These are phyloP conservation scores for Wallacemonas collosoma DNA, from an alignment of 208 protist species.

Conservation along the genomic window DNA sequence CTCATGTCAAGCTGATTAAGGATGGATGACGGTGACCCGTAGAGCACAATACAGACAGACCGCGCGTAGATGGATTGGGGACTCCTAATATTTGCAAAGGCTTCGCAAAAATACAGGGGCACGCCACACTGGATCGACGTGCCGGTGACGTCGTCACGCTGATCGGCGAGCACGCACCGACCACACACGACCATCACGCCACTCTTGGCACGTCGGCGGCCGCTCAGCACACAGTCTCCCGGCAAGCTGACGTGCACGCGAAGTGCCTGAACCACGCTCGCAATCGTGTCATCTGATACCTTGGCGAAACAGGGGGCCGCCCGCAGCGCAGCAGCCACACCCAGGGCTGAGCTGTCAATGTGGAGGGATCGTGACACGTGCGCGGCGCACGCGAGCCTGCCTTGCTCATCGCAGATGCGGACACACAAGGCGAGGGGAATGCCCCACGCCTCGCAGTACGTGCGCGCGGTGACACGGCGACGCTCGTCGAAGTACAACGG, in stretches of 20 bases:
- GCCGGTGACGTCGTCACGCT: background rate
- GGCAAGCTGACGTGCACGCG: conserved; percentile 40
- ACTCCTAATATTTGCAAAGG: conserved; percentile 35
- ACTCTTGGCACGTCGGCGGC: conserved; percentile 21
- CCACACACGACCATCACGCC: conserved; percentile 36
- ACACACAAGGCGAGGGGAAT: conserved; percentile 28
- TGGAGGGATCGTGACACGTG: conserved; percentile 29
- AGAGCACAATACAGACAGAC: conserved; percentile 47
- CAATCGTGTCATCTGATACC: conserved; percentile 33
- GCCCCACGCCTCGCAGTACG: conserved; percentile 68
- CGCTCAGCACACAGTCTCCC: conserved; percentile 33
- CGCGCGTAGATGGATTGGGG: conserved; percentile 30
- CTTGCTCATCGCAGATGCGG: conserved; percentile 30
- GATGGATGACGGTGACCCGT: conserved; percentile 20
- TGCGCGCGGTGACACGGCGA: conserved; percentile 25
- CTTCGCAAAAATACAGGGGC: conserved; percentile 55
- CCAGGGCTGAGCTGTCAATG: conserved; percentile 6
- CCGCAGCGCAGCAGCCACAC: conserved; percentile 28
- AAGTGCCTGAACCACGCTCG: conserved; percentile 32
- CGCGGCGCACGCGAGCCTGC: conserved; percentile 32
- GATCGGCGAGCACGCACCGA: conserved; percentile 13
- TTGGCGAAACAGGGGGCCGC: conserved; percentile 39
- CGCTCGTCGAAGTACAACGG: conserved; percentile 36
- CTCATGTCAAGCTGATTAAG: conserved; percentile 23
- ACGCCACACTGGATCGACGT: conserved; percentile 31